phyloP scores from a whole-genome alignment of 2,329 filamentous ascomycete genomes.

The Anthostomella pinea region DNA sequence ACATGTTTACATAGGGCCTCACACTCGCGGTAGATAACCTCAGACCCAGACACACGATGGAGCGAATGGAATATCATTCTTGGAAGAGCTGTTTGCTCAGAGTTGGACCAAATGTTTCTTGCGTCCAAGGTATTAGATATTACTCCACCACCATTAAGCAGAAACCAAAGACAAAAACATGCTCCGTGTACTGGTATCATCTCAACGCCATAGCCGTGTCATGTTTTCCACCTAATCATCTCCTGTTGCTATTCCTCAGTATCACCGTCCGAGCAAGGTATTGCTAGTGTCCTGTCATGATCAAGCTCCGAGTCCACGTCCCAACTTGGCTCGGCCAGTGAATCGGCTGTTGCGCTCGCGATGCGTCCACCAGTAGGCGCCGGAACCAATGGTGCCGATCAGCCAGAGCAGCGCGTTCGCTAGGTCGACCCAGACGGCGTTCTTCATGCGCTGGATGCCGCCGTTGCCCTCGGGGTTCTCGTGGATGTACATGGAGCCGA shows the following conservation, averaged over 20 bases:
- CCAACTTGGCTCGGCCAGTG: constrained; percentile 56
- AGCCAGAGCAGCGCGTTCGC: constrained; percentile 75
- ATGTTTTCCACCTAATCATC: constrained; percentile 2
- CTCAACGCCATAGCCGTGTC: constrained; percentile 3
- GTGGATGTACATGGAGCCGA: constrained; percentile 75
- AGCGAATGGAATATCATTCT: too few relatives aligned
- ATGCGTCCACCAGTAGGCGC: constrained; percentile 57
- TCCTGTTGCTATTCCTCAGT: too few relatives aligned
- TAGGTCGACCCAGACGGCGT: constrained; percentile 81
- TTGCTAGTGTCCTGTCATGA: too few relatives aligned
- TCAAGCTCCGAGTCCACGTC: too few relatives aligned
- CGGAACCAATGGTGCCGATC: constrained; percentile 54
- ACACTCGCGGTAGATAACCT: too few relatives aligned
- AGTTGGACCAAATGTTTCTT: too few relatives aligned
- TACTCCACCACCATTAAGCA: background rate
- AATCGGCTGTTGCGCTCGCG: constrained; percentile 52
- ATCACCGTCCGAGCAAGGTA: too few relatives aligned
- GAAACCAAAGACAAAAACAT: background rate
- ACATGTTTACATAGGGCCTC: too few relatives aligned
- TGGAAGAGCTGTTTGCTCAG: too few relatives aligned
- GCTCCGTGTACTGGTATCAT: constrained; percentile 1
- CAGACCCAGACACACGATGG: too few relatives aligned
- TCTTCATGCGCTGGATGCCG: constrained; percentile 74
- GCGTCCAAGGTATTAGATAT: too few relatives aligned
- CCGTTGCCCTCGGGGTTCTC: constrained; percentile 62